These are phyloP conservation scores for Penicillium sp. DNA, from an alignment of 2,329 filamentous ascomycete species.

Conservation along the genomic window DNA sequence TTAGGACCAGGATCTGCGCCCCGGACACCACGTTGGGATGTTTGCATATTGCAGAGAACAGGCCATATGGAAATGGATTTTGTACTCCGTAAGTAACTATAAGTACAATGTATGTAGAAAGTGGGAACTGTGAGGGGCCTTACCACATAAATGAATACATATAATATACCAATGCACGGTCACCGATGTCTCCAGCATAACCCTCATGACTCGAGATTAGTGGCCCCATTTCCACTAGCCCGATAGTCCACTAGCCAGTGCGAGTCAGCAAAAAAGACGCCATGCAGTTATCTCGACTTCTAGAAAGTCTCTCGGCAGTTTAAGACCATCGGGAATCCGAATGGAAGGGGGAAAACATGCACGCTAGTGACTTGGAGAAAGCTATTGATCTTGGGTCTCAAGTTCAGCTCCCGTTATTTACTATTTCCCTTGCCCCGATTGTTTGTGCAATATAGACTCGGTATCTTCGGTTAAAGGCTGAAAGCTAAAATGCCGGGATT, in stretches of 20 bases:
- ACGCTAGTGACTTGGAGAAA: not conserved
- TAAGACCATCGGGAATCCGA: not conserved
- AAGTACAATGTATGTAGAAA: not conserved
- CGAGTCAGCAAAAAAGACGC: not conserved
- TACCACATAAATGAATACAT: not conserved
- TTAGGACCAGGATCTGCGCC: slow-evolving; percentile 1
- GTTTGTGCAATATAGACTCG: slow-evolving; percentile 1
- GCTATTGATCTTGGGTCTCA: not conserved
- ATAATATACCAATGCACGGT: not conserved
- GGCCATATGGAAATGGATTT: not conserved
- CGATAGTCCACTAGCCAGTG: not conserved
- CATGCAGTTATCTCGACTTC: not conserved
- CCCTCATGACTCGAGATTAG: slow-evolving; percentile 15
- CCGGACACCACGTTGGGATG: not conserved
- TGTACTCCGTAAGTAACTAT: not conserved
- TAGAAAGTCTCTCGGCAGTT: slow-evolving; percentile 2
- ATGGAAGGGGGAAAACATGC: slow-evolving; percentile 1
- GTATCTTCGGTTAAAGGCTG: slow-evolving; percentile 9
- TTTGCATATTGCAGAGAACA: not conserved
- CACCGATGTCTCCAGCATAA: not conserved
- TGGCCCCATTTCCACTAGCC: slow-evolving; percentile 1
- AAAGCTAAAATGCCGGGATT: not conserved
- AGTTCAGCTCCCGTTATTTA: not conserved
- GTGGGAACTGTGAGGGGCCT: not conserved
- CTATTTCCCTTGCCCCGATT: slow-evolving; percentile 6